Evolutionary conservation across 345 rosid species (phyloP).

Genomic region (Nephelium lappaceum): DNA sequence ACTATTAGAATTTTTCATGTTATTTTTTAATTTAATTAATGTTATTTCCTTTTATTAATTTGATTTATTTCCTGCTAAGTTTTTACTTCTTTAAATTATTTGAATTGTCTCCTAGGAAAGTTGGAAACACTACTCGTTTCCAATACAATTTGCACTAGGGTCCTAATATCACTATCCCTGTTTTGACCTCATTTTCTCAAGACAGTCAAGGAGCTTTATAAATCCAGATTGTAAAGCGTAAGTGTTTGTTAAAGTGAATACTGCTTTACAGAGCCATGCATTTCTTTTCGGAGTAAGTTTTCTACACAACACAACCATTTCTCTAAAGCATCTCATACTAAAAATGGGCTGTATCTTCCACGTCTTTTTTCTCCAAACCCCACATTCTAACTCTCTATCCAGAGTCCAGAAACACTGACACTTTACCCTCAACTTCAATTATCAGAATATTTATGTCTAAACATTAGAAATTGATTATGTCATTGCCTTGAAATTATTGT

Average conservation of each 20-base stretch:
- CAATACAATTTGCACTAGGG: no score
- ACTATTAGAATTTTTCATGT: no score
- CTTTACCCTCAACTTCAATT: background rate
- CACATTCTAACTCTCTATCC: no score
- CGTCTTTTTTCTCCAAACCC: background rate
- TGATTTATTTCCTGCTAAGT: no score
- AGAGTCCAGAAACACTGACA: background rate
- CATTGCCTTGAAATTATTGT: background rate
- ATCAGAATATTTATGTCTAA: background rate
- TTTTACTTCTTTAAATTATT: no score
- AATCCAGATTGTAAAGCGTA: no score
- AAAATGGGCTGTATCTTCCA: background rate
- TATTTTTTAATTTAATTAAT: no score
- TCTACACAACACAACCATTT: background rate
- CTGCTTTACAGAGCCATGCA: background rate
- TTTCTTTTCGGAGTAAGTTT: background rate
- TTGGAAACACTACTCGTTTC: no score
- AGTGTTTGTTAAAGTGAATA: background rate
- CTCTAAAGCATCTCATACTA: background rate
- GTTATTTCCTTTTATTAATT: no score
- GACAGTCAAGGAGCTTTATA: background rate
- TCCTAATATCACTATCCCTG: background rate
- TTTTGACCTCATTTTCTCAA: background rate
- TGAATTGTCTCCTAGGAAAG: no score
- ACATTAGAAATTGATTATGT: background rate